Conservation (phyloP, 805 yeast species). For the Teunomyces stri region DNA sequence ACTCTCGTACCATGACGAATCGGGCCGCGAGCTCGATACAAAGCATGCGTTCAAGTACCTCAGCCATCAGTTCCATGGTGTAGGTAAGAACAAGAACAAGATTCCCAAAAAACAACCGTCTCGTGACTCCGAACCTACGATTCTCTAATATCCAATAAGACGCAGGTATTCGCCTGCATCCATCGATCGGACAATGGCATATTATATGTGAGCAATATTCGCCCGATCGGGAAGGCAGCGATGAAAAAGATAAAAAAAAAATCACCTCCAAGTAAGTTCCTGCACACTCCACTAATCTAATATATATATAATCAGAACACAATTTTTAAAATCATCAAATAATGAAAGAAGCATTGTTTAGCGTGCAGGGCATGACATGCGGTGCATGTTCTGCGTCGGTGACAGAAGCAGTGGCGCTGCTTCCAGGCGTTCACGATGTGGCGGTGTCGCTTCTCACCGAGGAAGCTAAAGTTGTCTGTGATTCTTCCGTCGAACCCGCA, state of each 20-base stretch:
- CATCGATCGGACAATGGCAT: conserved; percentile 1
- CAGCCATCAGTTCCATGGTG: conserved; percentile 78
- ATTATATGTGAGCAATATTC: neutral
- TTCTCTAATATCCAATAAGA: neutral
- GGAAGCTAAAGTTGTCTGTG: conserved; percentile 22
- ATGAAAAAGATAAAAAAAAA: neutral
- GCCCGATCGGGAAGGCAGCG: neutral
- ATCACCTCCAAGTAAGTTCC: neutral
- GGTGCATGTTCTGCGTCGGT: conserved; percentile 24
- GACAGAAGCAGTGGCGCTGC: conserved; percentile 16
- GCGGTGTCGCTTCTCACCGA: conserved; percentile 26
- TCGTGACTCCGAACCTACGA: neutral
- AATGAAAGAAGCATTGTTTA: conserved; percentile 8
- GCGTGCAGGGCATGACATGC: conserved; percentile 26
- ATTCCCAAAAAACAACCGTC: too few relatives aligned
- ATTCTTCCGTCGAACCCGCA: conserved; percentile 10
- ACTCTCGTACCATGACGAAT: conserved; percentile 60
- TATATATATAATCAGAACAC: neutral
- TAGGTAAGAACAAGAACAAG: neutral
- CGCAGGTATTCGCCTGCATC: neutral
- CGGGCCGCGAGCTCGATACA: conserved; percentile 55
- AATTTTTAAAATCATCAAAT: neutral
- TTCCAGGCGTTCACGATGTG: conserved; percentile 14
- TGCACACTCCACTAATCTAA: neutral
- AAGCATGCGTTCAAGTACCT: conserved; percentile 76